Evolutionary conservation across 305 asterid genomes (phyloP), one percentile per base, ranked within the genome.

Genomic region (Fraxinus platypoda): DNA sequence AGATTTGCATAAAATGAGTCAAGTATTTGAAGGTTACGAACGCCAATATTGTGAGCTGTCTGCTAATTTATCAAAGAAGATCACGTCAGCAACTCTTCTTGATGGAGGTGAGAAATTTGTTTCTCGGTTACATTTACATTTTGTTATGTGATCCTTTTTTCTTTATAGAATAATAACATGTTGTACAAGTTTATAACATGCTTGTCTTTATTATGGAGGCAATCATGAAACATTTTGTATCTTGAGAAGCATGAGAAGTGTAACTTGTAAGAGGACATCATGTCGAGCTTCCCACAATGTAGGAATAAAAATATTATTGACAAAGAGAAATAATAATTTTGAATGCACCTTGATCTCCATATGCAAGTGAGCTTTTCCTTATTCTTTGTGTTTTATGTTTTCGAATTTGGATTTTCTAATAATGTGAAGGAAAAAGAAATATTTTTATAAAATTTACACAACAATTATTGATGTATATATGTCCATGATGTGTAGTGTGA

Each of bases 21-120:
- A 92, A 84, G 92, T 80, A 25, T 92, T 94, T 74, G 97, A 94
- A 83, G 89, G 92, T 74, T 91, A 84, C 76, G 98, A 94, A 46
- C 91, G 94, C 33, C 93, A 89, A 72, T 94, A 93, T 88, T 88
- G 95, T 84, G 94, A 93, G 90, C 86, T 94, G n/a, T 94, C 97
- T 21, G 92, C 95, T 2, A 88, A 85, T 82, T 80, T 94, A 19
- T 85, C 89, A 52, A 89, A 92, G 88, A 92, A 88, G 87, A 83
- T 90, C 84, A 88, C 90, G 23, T 84, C 95, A 5, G 92, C 90
- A 25, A 79, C 82, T 84, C 85, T 85, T 77, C 88, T 92, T 31
- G 92, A 92, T 89, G 97, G 97, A 84, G 98, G 97, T 93, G 38
- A 43, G 84, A 75, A 1, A 34, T 5, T 8, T 31, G 33, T 23